phyloP scores from a whole-genome alignment of 257 asterid species.

The Capsicum rhomboideum region DNA sequence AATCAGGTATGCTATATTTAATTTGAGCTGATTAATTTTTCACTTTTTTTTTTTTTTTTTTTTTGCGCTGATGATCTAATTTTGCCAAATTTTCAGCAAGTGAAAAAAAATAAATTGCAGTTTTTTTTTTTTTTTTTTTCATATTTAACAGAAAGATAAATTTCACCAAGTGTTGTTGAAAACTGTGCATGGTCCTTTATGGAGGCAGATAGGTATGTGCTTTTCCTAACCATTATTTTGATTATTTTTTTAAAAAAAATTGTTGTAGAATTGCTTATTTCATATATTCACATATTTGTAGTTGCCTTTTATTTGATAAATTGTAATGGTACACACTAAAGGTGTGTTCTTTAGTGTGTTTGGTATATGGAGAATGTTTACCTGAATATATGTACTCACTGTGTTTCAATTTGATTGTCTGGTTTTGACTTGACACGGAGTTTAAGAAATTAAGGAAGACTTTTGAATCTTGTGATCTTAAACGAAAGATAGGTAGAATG shows the following conservation, averaged over 20 bases:
- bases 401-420: too few relatives aligned
- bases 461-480: too few relatives aligned
- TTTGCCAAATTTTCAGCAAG: background rate
- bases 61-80: background rate
- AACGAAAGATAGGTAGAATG: too few relatives aligned
- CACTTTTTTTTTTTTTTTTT: background rate
- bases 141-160: background rate
- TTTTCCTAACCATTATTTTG: background rate
- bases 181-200: background rate
- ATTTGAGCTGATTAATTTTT: background rate
- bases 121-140: background rate
- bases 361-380: background rate
- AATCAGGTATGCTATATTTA: background rate
- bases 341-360: background rate
- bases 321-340: background rate
- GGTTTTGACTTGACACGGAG: too few relatives aligned
- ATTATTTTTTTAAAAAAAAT: background rate
- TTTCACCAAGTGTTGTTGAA: too few relatives aligned
- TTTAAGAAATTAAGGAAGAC: too few relatives aligned
- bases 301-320: background rate
- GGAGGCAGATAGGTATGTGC: slow-evolving; percentile 14
- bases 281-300: background rate
- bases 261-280: background rate
- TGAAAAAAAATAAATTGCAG: background rate
- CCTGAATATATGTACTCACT: background rate